Base-by-base conservation (phyloP, 176 grass and related monocot genomes). In the Otatea glauca region DNA sequence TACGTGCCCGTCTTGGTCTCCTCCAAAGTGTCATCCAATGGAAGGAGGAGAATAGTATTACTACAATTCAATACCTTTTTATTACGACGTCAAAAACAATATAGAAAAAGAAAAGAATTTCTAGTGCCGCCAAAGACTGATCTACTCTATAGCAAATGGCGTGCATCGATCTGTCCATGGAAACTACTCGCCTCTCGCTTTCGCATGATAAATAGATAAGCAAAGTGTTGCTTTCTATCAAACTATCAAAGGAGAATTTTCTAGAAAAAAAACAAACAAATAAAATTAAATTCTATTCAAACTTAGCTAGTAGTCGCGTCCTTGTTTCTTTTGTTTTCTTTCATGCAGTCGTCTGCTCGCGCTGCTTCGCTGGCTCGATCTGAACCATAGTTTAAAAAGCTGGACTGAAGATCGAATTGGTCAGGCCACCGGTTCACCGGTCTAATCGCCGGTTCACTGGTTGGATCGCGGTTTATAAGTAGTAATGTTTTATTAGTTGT, bases 171-270 rank as follows among this genome's bases (percentile, higher is more conserved):
- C 25, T 25, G 43, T 29, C 41, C 53, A 32, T 39, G 13, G 47
- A 68, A 80, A 53, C 78, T 47, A 53, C 47, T 69, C 64, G 78
- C 49, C 48, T 37, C 7, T 37, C 27, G 53, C 80, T 47, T 60
- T 72, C 10, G 6, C 70, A 20, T 17, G 27, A 47, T 73, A 17
- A 50, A 50, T 5, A 6, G 27, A 17, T 4, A 9, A 18, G 39
- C 25, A n/a, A 15, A 4, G 38, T 74, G 71, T 34, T 7, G 21
- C n/a, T 24, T 45, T 70, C 21, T 4, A 23, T 15, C 24, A 1
- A 73, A 15, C 13, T 32, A 5, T 5, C 12, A 27, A 29, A 27
- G 44, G 24, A 17, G 25, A 50, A 32, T 51, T 51, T 51, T 51
- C 49, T 6, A 9, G 43, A 4, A 4, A 16, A 16, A 23, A 72